Base-by-base conservation (phyloP, 179 eudicot species). In the Spergularia azorica region DNA sequence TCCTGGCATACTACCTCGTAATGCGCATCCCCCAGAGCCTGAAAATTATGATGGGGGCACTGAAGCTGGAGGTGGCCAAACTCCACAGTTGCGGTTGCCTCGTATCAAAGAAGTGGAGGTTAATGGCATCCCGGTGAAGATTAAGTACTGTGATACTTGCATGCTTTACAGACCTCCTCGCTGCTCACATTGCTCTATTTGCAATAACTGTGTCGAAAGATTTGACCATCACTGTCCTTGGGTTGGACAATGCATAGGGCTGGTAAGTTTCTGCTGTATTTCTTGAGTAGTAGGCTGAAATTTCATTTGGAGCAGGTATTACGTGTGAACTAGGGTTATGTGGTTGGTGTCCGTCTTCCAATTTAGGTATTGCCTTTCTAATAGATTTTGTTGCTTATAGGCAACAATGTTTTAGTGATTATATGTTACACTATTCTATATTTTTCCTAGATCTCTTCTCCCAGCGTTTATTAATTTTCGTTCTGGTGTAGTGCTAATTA, bases 191-290 rank as follows among this genome's bases (percentile, higher is more conserved):
- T 91, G 96, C 78, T 89, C 96, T 54, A 85, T 91, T 20, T 91
- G 93, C 82, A 88, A 91, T 67, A 91, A 91, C 75, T 91, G 96
- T 79, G 92, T 91, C 36, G 96, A 91, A 77, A 85, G 90, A 83
- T 91, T 90, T 74, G 96, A 91, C 77, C 96, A 91, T 86, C 96
- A 91, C 77, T 91, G 96, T 74, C 93, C 93, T 3, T 91, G 96
- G 96, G 92, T 91, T 62, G 96, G 96, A 3, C 96, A 91, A 76
- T 91, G 96, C 84, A 88, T 91, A 58, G 96, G 96, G 46, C 86
- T 85, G 88, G 88, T 85, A 71, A 82, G 88, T 85, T 61, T 61
- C 38, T 18, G 63, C 8, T 43, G 5, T 43, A 43, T 43, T 43
- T 43, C 48, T 6, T 43, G 48, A 4, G 48, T 43, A 43, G 48